Evolutionary conservation across 345 rosid genomes (phyloP).

Genomic region (Garcia nutans): DNA sequence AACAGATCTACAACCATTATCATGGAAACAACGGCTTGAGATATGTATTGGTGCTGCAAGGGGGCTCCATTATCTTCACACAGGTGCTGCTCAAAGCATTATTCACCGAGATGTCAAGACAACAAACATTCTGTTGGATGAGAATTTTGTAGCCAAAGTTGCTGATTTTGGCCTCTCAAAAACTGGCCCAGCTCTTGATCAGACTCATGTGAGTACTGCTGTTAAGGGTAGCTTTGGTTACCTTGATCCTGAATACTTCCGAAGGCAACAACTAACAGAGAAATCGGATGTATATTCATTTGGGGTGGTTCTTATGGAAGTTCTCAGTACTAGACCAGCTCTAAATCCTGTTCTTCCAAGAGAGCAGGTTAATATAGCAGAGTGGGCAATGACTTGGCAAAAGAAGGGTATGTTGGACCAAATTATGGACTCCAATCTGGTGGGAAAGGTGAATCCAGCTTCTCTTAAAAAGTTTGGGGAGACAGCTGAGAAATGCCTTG

Average conservation of each 20-base stretch:
- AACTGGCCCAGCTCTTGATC: constrained; percentile 88
- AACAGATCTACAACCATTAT: constrained; percentile 70
- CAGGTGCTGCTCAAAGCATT: constrained; percentile 97
- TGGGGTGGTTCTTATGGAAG: constrained; percentile 98
- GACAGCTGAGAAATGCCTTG: constrained; percentile 96
- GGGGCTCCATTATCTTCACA: constrained; percentile 96
- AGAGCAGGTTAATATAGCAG: constrained; percentile 97
- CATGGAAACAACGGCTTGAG: constrained; percentile 98
- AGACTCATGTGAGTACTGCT: constrained; percentile 97
- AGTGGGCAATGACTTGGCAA: constrained; percentile 98
- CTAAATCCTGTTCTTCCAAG: constrained; percentile 92
- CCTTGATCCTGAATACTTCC: constrained; percentile 96
- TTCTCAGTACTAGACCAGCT: constrained; percentile 94
- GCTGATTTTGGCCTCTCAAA: constrained; percentile 98
- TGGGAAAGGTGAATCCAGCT: constrained; percentile 79
- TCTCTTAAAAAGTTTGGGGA: constrained; percentile 95
- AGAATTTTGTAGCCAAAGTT: constrained; percentile 89
- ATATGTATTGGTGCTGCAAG: constrained; percentile 97
- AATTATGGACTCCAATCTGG: constrained; percentile 84
- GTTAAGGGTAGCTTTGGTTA: constrained; percentile 99
- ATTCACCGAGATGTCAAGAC: constrained; percentile 99
- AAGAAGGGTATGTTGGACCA: constrained; percentile 95
- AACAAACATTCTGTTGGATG: constrained; percentile 91
- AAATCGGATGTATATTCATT: constrained; percentile 97
- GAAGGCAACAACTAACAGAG: constrained; percentile 95